Evolutionary conservation across 2,329 filamentous ascomycete genomes (phyloP).

Genomic region (Myriangium duriaei): DNA sequence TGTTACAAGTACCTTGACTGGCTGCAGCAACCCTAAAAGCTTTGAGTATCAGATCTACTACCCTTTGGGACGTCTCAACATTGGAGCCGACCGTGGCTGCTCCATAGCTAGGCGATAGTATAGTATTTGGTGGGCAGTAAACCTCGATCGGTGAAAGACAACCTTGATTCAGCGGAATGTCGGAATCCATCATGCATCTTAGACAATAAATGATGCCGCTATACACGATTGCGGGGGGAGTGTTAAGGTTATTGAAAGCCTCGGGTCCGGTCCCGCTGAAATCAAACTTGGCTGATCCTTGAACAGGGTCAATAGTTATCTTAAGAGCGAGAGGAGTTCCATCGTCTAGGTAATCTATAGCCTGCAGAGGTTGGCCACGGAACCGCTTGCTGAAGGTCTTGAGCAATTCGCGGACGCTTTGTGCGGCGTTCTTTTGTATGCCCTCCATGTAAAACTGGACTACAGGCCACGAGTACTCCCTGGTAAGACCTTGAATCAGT

Average conservation of each 20-base stretch:
- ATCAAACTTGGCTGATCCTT: constrained; percentile 9
- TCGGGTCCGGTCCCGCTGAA: constrained; percentile 10
- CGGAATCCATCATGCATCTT: constrained; percentile 54
- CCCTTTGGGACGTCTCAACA: constrained; percentile 58
- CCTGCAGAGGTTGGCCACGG: constrained; percentile 5
- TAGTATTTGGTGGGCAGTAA: constrained; percentile 56
- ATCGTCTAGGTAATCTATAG: constrained; percentile 11
- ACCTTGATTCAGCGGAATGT: constrained; percentile 71
- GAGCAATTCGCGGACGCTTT: constrained; percentile 8
- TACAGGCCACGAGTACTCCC: constrained; percentile 4
- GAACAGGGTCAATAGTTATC: constrained; percentile 7
- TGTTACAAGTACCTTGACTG: constrained; percentile 64
- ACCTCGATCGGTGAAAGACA: constrained; percentile 67
- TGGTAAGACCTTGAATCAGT: constrained; percentile 19
- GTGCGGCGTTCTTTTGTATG: constrained; percentile 7
- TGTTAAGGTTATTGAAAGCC: constrained; percentile 37
- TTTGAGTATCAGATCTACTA: constrained; percentile 65
- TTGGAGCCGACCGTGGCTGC: constrained; percentile 69
- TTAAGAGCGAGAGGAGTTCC: constrained; percentile 8
- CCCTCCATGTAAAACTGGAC: constrained; percentile 10
- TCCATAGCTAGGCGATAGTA: constrained; percentile 58
- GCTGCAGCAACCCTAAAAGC: constrained; percentile 64
- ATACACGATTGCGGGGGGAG: constrained; percentile 57
- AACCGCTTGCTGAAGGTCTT: constrained; percentile 6
- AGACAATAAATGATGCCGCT: constrained; percentile 53